These are phyloP conservation scores for Cyamopsis tetragonoloba DNA, from an alignment of 306 rosid species.

Conservation along the genomic window DNA sequence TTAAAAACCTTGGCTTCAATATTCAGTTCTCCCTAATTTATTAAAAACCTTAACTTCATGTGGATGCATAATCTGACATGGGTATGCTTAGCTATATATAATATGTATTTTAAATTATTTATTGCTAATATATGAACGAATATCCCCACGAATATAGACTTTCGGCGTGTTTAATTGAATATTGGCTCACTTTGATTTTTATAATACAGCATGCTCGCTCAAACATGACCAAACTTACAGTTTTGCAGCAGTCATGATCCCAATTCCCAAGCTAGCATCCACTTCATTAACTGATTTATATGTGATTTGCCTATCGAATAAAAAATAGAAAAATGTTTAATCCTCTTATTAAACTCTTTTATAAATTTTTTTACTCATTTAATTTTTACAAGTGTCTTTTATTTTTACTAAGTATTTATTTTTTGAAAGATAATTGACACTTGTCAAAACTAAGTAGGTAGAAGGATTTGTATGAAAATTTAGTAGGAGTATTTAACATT, in stretches of 20 bases:
- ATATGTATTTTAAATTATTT: background rate
- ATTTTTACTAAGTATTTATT: no score
- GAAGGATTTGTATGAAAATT: no score
- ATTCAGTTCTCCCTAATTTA: background rate
- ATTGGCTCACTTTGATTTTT: background rate
- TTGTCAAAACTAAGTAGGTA: no score
- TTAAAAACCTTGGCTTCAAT: no score
- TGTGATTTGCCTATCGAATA: background rate
- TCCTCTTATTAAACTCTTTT: no score
- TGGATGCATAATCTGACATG: background rate
- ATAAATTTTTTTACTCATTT: no score
- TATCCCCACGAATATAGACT: conserved; percentile 4
- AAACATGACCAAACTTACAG: conserved; percentile 8
- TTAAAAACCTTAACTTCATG: background rate
- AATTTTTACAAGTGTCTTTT: no score
- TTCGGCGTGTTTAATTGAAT: conserved; percentile 3
- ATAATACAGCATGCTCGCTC: background rate
- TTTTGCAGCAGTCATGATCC: background rate
- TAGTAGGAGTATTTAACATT: no score
- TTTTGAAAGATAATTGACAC: no score
- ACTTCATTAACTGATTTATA: background rate
- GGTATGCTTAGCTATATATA: background rate
- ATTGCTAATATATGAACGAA: background rate
- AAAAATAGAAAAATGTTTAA: no score
- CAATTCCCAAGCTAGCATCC: background rate